These are phyloP conservation scores for Fusarium concolor DNA, from an alignment of 2,329 filamentous ascomycete genomes.

Conservation along the genomic window DNA sequence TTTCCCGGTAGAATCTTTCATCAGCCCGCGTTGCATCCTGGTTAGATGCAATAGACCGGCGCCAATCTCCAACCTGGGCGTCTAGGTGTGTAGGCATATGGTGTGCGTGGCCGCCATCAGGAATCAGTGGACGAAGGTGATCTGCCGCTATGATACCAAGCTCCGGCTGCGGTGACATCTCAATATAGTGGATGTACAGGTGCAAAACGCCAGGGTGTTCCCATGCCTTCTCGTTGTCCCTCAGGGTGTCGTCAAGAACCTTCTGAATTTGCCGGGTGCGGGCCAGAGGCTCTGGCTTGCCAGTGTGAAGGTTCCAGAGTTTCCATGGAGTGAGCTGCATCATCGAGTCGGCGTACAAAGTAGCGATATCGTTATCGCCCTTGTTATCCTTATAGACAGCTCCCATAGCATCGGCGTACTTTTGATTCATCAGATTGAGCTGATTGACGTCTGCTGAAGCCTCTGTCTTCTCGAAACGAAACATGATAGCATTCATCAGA, in stretches of 20 bases:
- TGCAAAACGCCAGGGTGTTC: slow-evolving; percentile 80
- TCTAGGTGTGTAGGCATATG: slow-evolving; percentile 86
- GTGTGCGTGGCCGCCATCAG: slow-evolving; percentile 75
- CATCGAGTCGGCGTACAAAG: slow-evolving; percentile 56
- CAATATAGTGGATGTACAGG: slow-evolving; percentile 81
- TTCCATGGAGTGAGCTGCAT: slow-evolving; percentile 63
- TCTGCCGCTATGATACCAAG: slow-evolving; percentile 70
- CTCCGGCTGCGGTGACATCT: slow-evolving; percentile 77
- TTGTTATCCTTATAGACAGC: slow-evolving; percentile 48
- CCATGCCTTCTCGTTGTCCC: background rate
- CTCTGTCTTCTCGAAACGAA: slow-evolving; percentile 64
- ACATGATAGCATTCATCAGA: slow-evolving; percentile 70
- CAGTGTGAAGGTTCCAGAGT: slow-evolving; percentile 56
- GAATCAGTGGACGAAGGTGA: slow-evolving; percentile 70
- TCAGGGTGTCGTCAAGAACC: background rate
- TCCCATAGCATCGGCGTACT: slow-evolving; percentile 55
- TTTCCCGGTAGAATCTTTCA: slow-evolving; percentile 56
- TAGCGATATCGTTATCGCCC: slow-evolving; percentile 54
- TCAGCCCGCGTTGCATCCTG: background rate
- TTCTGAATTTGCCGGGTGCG: slow-evolving; percentile 54
- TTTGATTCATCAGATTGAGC: slow-evolving; percentile 28
- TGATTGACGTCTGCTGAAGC: slow-evolving; percentile 54
- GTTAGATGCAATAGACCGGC: slow-evolving; percentile 47
- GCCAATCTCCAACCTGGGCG: slow-evolving; percentile 74
- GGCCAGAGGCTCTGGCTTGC: slow-evolving; percentile 55